Base-by-base conservation (phyloP, 2,329 filamentous ascomycete genomes). In the Macrophomina phaseolina region DNA sequence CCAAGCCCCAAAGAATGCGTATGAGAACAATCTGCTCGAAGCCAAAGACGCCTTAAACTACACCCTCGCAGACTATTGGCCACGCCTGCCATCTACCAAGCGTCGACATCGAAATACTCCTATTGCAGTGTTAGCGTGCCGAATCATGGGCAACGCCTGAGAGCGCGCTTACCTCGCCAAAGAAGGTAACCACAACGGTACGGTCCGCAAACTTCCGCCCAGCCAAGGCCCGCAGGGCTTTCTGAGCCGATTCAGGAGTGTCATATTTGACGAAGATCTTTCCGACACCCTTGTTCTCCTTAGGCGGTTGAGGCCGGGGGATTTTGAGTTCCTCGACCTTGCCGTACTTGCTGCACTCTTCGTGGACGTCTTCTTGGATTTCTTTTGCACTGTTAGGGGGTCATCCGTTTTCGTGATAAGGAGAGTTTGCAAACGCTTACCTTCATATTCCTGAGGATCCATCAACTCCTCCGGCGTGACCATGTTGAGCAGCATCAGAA, bases 191-290 rank as follows among this genome's bases (percentile, higher is more conserved):
- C 12, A 99, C 93, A 34, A 99, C 96, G 3, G 95, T 99, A 73
- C 96, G 88, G 81, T 98, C 93, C 0, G 94, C 92, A 77, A 99
- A 99, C 78, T 98, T 97, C 70, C 96, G 87, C 55, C 95, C 95
- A 36, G 96, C 95, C 72, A 99, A 84, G n/a, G 93, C 90, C 73
- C 90, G 89, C 66, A 99, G 84, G 7, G 95, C 96, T 74, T 92
- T 94, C 69, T 91, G 90, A 23, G 94, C 92, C 8, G 90, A 88
- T 61, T 93, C 92, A 2, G 87, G 82, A 3, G 84, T 87, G 70
- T 95, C 92, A 75, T 93, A 99, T 78, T 97, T 98, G 82, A 99
- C 90, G 77, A 90, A 99, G 72, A 99, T 98, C 85, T 98, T 99
- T 77, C 95, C 95, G 28, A 99, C 93, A 55, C 95, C 95, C 36